phyloP scores from a whole-genome alignment of 2,329 filamentous ascomycete genomes.

The Aureobasidium sp. region DNA sequence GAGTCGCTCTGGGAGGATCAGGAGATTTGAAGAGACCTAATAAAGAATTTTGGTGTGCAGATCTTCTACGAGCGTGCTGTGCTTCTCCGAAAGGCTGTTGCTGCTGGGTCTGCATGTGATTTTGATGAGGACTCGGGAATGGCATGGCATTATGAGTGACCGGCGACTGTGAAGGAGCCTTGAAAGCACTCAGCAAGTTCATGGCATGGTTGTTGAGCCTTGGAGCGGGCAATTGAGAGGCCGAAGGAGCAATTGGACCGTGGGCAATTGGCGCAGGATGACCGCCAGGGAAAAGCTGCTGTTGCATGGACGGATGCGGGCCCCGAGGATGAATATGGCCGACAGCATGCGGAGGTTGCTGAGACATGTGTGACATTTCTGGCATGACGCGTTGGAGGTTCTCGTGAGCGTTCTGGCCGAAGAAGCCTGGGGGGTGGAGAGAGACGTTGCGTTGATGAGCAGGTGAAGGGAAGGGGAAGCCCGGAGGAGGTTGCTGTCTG shows the following conservation, averaged over 20 bases:
- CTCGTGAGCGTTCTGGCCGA: constrained; percentile 12
- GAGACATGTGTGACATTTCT: constrained; percentile 8
- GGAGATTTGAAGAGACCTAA: constrained; percentile 39
- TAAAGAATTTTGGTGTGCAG: constrained; percentile 39
- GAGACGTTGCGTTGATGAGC: constrained; percentile 31
- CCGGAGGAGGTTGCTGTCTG: constrained; percentile 43
- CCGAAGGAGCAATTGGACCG: constrained; percentile 46
- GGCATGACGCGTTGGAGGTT: constrained; percentile 9
- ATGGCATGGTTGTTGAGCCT: constrained; percentile 52
- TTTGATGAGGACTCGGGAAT: constrained; percentile 16
- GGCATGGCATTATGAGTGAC: not conserved
- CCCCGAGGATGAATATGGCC: constrained; percentile 14
- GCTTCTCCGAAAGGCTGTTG: not conserved
- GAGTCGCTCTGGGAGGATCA: constrained; percentile 22
- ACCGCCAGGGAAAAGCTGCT: constrained; percentile 22
- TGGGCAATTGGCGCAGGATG: constrained; percentile 24
- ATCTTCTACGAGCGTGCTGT: constrained; percentile 23
- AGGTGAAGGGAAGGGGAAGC: constrained; percentile 39
- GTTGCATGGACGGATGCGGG: constrained; percentile 17
- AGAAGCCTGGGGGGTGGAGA: constrained; percentile 22
- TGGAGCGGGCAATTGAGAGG: constrained; percentile 51
- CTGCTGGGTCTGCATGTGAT: not conserved
- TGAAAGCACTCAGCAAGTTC: constrained; percentile 54
- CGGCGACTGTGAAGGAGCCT: constrained; percentile 22
- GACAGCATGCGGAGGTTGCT: constrained; percentile 7